Conservation (phyloP, 225 moss, liverwort and hornwort species). For the Physcomitrium patens region DNA sequence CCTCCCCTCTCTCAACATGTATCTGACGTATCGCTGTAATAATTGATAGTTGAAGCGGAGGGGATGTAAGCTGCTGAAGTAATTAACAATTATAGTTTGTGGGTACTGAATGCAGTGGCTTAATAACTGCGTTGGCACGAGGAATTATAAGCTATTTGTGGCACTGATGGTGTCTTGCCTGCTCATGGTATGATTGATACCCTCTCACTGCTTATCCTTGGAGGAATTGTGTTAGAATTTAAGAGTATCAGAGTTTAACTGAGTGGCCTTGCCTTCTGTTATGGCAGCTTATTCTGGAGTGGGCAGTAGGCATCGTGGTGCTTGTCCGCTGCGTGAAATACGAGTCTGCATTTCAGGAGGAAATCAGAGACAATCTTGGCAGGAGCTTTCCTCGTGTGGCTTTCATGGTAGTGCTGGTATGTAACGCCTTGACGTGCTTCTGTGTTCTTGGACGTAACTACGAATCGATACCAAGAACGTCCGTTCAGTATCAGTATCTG, state of each 20-base stretch:
- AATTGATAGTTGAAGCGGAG: no score
- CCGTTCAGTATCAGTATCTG: no score
- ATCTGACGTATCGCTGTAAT: neutral
- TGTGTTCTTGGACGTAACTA: neutral
- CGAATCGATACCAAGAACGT: neutral
- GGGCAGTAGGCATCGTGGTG: constrained; percentile 75
- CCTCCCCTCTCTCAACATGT: neutral
- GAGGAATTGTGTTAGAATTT: neutral
- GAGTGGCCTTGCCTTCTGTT: neutral
- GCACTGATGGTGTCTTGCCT: constrained; percentile 84
- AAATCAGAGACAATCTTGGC: constrained; percentile 74
- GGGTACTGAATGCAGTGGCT: constrained; percentile 73
- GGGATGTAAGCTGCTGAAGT: neutral
- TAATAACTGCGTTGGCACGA: constrained; percentile 88
- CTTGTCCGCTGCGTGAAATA: constrained; percentile 75
- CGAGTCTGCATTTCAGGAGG: constrained; percentile 61
- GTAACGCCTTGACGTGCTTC: neutral
- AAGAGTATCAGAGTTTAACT: neutral
- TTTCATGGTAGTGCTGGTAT: constrained; percentile 78
- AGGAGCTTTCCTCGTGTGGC: constrained; percentile 80
- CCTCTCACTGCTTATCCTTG: neutral
- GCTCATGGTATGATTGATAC: constrained; percentile 63
- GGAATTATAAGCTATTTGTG: constrained; percentile 85
- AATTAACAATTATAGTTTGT: constrained; percentile 8
- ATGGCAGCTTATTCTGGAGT: constrained; percentile 74